Evolutionary conservation across 2,329 filamentous ascomycete species (phyloP).

Genomic region (Calycina herbarum): DNA sequence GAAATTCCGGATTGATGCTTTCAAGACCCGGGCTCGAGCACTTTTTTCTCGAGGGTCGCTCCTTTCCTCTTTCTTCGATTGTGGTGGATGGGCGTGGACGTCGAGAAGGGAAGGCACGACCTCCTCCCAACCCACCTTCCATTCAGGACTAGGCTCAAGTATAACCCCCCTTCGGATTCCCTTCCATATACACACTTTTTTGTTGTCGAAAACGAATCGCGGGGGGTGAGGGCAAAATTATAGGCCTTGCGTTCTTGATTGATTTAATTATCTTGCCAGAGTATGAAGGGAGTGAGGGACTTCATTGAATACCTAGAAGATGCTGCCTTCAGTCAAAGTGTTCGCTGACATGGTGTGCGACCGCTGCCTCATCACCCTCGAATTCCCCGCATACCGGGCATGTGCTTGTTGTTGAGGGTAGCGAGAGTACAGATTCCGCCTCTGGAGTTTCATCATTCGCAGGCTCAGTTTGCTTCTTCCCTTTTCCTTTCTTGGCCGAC

Average conservation of each 20-base stretch:
- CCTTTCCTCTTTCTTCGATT: neutral
- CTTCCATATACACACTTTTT: neutral
- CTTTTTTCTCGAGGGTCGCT: neutral
- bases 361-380: slow-evolving; percentile 34
- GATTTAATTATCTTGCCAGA: too few species aligned
- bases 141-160: neutral
- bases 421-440: neutral
- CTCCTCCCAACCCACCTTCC: neutral
- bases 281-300: neutral
- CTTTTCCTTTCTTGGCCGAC: slow-evolving; percentile 16
- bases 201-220: neutral
- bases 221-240: neutral
- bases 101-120: neutral
- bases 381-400: slow-evolving; percentile 37
- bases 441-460: neutral
- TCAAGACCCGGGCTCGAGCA: neutral
- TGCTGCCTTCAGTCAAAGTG: slow-evolving; percentile 31
- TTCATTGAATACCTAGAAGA: slow-evolving; percentile 1
- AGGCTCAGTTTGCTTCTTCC: neutral
- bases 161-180: neutral
- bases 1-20: neutral
- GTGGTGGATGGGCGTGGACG: neutral
- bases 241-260: neutral
- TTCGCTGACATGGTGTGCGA: slow-evolving; percentile 34
- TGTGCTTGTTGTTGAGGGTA: slow-evolving; percentile 1